Conservation (phyloP, 2,329 filamentous ascomycete genomes). For the Chaetomiaceae sp. region DNA sequence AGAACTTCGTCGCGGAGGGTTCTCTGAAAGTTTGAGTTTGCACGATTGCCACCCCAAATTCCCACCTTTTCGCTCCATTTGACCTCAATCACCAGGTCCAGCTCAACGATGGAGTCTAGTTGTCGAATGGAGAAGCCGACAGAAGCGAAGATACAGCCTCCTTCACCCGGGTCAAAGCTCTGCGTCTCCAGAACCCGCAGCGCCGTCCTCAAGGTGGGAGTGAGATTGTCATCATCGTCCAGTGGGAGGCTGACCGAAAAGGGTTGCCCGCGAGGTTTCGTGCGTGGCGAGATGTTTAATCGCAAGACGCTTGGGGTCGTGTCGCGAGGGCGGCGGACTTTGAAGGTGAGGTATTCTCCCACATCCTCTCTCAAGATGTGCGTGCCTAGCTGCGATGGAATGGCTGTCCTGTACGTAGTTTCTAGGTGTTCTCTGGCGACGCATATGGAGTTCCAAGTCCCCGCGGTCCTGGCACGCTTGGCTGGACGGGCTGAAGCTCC, state of each 20-base stretch:
- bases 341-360: constrained; percentile 9
- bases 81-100: constrained; percentile 21
- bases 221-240: constrained; percentile 1
- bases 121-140: constrained; percentile 13
- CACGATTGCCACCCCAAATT: constrained; percentile 15
- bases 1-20: constrained; percentile 21
- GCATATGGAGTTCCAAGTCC: constrained; percentile 10
- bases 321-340: background rate
- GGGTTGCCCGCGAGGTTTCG: constrained; percentile 4
- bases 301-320: background rate
- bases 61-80: constrained; percentile 26
- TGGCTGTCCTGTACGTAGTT: constrained; percentile 1
- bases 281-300: constrained; percentile 14
- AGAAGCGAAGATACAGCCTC: constrained; percentile 22
- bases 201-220: constrained; percentile 2
- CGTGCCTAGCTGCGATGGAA: background rate
- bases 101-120: background rate
- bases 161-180: constrained; percentile 10
- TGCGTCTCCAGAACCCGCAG: constrained; percentile 14
- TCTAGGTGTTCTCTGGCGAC: constrained; percentile 17
- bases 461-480: constrained; percentile 18
- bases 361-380: constrained; percentile 4
- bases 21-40: constrained; percentile 14
- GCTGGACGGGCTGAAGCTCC: constrained; percentile 8
- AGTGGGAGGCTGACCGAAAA: constrained; percentile 10